Evolutionary conservation across 441 rosid genomes (phyloP), one percentile per base, ranked within the genome.

Genomic region (Geranium incanum): DNA sequence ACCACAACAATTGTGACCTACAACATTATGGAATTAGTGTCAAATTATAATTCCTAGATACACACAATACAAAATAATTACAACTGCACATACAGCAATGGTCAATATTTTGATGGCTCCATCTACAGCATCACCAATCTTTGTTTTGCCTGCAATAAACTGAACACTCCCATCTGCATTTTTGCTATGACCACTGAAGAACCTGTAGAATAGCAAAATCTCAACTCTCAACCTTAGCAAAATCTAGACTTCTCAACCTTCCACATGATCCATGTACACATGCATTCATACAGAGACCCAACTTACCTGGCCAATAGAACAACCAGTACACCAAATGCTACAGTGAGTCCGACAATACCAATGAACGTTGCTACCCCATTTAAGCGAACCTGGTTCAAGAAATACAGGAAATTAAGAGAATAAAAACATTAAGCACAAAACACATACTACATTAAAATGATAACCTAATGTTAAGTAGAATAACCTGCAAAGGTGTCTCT

Each of bases 1-100:
- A 95, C 99, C 50, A 95, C 97, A 37, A 92, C 97, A 78, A 95
- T 92, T n/a, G 99, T 95, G 28, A 92, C 99, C 99, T 95, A 79
- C 59, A 86, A 74, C 6, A 70, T 66, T 70, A 38, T 21, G 74
- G 21, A 15, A 70, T 52, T 33, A 21, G 39, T 62, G 59, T 50
- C 4, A 48, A 48, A 50, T 50, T 7, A 50, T 50, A 50, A 50
- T 50, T 16, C 59, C 59, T 50, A 50, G 18, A 6, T 18, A 13
- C 18, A 50, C 55, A 50, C 33, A 28, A 28, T 50, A 50, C 16
- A 50, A 4, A 13, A 50, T 50, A 50, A 5, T n/a, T 50, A 12
- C 6, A 50, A 50, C 6, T 5, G 59, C 62, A 81, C 95, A 71
- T 84, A 95, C 99, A 64, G 97, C 97, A 48, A 95, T 80, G 62